A percentile compares a stretch with the other conserved stretches of the same genome.
Conservation (phyloP, 1,284 basidiomycete genomes). For the Cryptococcus maquisensis region DNA sequence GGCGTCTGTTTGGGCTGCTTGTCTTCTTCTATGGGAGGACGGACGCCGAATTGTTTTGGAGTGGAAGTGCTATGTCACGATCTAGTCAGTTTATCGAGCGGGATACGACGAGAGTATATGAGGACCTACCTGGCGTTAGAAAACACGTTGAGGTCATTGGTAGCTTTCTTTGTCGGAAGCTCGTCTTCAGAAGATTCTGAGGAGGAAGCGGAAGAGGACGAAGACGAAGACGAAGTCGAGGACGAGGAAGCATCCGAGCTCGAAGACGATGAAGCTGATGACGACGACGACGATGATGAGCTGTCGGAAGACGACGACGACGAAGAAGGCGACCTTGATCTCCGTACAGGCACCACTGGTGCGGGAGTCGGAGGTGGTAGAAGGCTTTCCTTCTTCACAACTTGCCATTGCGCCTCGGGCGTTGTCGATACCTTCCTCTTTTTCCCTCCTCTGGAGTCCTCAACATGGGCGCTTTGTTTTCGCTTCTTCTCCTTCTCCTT, state of each 20-base stretch:
- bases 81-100: background rate
- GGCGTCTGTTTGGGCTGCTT: background rate
- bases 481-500: background rate
- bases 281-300: constrained; percentile 22
- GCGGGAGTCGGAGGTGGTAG: background rate
- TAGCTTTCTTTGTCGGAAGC: background rate
- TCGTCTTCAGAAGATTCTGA: background rate
- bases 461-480: background rate
- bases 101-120: background rate
- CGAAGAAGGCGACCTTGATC: constrained; percentile 7
- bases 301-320: constrained; percentile 15
- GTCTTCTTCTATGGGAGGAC: too few relatives aligned
- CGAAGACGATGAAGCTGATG: constrained; percentile 15
- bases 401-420: background rate
- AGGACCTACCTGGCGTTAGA: constrained; percentile 7
- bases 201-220: background rate
- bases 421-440: too few relatives aligned
- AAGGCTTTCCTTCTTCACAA: too few relatives aligned
- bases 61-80: background rate
- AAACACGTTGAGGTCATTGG: constrained; percentile 4
- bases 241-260: constrained; percentile 10
- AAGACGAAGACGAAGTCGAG: constrained; percentile 11
- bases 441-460: too few relatives aligned
- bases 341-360: background rate
- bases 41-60: too few relatives aligned